phyloP scores from a whole-genome alignment of 345 rosid genomes.

The Lepidium sativum region DNA sequence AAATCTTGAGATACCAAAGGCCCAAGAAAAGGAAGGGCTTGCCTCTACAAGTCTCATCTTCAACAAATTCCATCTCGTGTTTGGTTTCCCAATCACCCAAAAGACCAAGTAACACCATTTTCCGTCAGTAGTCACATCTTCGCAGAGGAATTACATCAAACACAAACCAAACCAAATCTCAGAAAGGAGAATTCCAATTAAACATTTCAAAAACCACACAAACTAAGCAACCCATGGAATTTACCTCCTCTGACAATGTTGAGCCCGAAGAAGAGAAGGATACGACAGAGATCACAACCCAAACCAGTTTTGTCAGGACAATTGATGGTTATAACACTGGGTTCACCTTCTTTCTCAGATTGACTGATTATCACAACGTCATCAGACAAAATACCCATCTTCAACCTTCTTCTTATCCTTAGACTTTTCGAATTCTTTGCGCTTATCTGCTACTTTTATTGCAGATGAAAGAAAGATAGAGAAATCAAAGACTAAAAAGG shows the following conservation, averaged over 20 bases:
- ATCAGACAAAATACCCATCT: constrained; percentile 73
- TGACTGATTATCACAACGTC: constrained; percentile 74
- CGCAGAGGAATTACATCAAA: constrained; percentile 24
- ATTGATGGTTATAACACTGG: constrained; percentile 64
- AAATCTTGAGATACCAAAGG: constrained; percentile 54
- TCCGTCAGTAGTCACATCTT: constrained; percentile 91
- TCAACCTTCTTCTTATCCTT: neutral
- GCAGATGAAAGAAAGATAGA: neutral
- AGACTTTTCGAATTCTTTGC: neutral
- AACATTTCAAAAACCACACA: neutral
- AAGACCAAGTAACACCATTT: constrained; percentile 93
- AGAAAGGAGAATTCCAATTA: neutral
- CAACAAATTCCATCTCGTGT: constrained; percentile 72
- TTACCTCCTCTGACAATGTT: constrained; percentile 86
- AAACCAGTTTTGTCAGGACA: constrained; percentile 98
- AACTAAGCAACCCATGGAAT: neutral
- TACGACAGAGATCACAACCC: constrained; percentile 88
- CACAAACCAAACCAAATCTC: neutral
- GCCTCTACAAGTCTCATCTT: constrained; percentile 71
- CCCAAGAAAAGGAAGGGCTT: constrained; percentile 74
- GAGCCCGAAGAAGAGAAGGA: constrained; percentile 87
- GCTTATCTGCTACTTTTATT: neutral
- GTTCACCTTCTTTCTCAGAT: constrained; percentile 72
- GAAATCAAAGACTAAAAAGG: constrained; percentile 8
- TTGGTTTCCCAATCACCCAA: constrained; percentile 71